phyloP scores from a whole-genome alignment of 1,139 yeast genomes.

The Zhuliangozyma blackwelliae region DNA sequence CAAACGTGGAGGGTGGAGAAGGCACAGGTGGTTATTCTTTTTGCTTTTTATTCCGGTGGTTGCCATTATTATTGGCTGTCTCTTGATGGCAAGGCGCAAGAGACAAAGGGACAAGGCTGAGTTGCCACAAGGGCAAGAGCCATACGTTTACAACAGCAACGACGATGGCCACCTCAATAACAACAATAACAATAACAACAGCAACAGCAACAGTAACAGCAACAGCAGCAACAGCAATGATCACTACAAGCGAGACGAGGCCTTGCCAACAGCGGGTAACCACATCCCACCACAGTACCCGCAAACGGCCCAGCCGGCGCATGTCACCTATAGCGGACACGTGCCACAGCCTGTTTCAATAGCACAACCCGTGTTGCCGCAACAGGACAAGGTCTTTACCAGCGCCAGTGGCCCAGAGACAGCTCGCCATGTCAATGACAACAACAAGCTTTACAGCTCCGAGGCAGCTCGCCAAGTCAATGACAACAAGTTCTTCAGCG shows the following conservation, averaged over 20 bases:
- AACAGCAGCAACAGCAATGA: background rate
- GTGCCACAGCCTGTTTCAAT: too few species aligned
- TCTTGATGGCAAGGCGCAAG: background rate
- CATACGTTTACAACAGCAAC: too few species aligned
- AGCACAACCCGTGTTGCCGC: too few species aligned
- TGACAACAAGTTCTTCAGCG: too few species aligned
- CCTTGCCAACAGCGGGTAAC: conserved; percentile 3
- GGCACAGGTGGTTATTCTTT: conserved; percentile 2
- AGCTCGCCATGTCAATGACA: too few species aligned
- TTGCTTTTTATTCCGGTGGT: conserved; percentile 2
- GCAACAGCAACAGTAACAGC: too few species aligned
- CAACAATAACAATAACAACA: too few species aligned
- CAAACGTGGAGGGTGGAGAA: background rate
- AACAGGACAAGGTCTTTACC: background rate
- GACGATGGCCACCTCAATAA: too few species aligned
- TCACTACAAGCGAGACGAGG: background rate
- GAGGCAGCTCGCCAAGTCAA: too few species aligned
- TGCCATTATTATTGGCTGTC: background rate
- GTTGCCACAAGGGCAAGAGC: too few species aligned
- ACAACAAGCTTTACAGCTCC: too few species aligned
- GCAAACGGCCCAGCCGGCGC: background rate
- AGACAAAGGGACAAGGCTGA: background rate
- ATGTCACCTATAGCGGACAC: conserved; percentile 1
- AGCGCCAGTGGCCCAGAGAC: background rate
- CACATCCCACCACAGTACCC: conserved; percentile 3